Evolutionary conservation across 2,329 filamentous ascomycete species (phyloP).

Genomic region (Orbilia blumenaviensis): DNA sequence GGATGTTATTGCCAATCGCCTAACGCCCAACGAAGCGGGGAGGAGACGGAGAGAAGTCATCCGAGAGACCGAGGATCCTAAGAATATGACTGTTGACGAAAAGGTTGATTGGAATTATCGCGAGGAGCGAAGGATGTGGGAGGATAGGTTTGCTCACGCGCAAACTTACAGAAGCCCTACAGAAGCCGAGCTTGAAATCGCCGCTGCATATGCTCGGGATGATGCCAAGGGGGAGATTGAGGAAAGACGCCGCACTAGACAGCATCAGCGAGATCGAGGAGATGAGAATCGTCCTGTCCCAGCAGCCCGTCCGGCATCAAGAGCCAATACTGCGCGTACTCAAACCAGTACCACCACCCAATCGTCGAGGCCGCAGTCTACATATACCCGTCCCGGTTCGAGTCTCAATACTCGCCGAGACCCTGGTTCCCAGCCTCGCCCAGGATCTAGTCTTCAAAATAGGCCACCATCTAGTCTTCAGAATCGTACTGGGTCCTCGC

Average conservation of each 20-base stretch:
- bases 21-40: background rate
- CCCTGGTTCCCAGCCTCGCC: background rate
- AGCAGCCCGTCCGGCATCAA: background rate
- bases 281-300: background rate
- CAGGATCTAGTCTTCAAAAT: slow-evolving; percentile 1
- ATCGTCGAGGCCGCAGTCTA: background rate
- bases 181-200: background rate
- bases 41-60: background rate
- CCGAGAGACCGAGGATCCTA: background rate
- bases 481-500: background rate
- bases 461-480: background rate
- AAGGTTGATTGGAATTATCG: background rate
- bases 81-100: background rate
- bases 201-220: background rate
- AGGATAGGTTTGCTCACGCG: background rate
- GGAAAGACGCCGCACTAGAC: background rate
- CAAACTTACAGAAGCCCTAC: background rate
- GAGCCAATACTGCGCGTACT: background rate
- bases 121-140: background rate
- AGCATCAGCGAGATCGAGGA: background rate
- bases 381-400: background rate
- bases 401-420: background rate
- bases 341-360: background rate
- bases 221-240: background rate
- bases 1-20: slow-evolving; percentile 3